Conservation (phyloP, 306 rosid genomes). For the Boehmeria nivea region DNA sequence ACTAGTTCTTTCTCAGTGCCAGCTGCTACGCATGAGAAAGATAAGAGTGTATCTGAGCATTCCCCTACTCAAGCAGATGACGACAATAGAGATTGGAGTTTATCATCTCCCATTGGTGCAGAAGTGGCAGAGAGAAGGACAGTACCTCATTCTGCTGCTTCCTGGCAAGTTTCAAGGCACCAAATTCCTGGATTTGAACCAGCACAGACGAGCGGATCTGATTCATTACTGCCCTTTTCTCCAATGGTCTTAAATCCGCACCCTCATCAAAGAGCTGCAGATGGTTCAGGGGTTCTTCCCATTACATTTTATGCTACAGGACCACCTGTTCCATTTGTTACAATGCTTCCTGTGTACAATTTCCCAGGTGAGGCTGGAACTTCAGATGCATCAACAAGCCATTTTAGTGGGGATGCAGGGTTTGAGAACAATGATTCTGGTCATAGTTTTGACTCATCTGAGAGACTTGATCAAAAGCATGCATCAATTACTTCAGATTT, state of each 20-base stretch:
- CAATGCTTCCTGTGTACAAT: conserved; percentile 72
- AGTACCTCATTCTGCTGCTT: conserved; percentile 34
- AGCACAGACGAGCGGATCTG: conserved; percentile 74
- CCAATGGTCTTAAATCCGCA: conserved; percentile 70
- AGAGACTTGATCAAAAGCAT: conserved; percentile 51
- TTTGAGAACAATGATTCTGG: conserved; percentile 55
- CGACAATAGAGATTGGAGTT: conserved; percentile 67
- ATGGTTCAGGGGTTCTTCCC: conserved; percentile 56
- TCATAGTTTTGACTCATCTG: conserved; percentile 55
- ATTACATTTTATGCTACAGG: conserved; percentile 84
- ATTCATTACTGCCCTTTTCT: conserved; percentile 48
- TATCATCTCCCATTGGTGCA: conserved; percentile 30
- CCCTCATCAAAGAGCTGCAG: conserved; percentile 60
- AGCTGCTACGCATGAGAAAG: conserved; percentile 49
- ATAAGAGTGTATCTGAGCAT: conserved; percentile 59
- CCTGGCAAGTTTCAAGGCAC: conserved; percentile 51
- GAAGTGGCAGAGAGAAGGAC: conserved; percentile 56
- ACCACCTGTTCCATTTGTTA: conserved; percentile 90
- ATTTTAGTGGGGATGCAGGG: conserved; percentile 56
- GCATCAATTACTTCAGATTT: conserved; percentile 48
- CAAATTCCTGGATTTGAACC: conserved; percentile 61
- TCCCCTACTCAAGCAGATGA: conserved; percentile 58
- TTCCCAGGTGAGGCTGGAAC: conserved; percentile 52
- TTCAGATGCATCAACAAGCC: conserved; percentile 58
- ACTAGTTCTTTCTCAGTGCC: conserved; percentile 31